Base-by-base conservation (phyloP, 1,139 yeast genomes). In the Eremothecium sinecaudum region DNA sequence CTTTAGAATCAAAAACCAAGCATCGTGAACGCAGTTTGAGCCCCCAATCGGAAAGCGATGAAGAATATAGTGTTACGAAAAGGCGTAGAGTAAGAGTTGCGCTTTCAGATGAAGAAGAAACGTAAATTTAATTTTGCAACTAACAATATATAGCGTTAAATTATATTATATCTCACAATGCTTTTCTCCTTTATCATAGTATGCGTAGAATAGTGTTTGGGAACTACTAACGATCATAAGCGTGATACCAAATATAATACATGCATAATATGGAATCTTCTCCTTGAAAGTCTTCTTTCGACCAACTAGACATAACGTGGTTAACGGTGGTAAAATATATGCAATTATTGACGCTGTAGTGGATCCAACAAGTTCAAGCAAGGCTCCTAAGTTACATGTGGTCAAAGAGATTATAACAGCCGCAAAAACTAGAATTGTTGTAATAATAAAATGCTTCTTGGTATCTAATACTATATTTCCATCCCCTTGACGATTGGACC, bases 261-360 rank as follows among this genome's bases (percentile, higher is more conserved):
- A 79, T 0, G 63, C 61, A 37, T 72, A 66, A 42, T 77, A 69
- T 0, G 87, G 79, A 2, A 75, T 35, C 33, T 66, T 67, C 27
- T 72, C 64, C 28, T 50, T 44, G 26, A 51, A 45, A 19, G 66
- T 54, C 42, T 73, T 74, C 12, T 62, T 56, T 35, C 68, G 68
- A 47, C 71, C 67, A 0, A 83, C 70, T 44, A 86, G 66, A 43
- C 78, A 75, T 40, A 83, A 58, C 50, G 71, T 81, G 50, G 95
- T 86, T 56, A 79, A 56, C 4, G 96, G 95, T 1, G 97, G 97
- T 9, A 87, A 63, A 14, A 87, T 83, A 50, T 83, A 87, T 0
- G 97, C 96, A 81, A 87, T 79, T 23, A 83, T 64, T 10, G 94
- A 82, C 0, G 96, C 97, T 0, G 94, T 80, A 0, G 94, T 80